Percentiles rank a stretch among this genome's conserved stretches.
Conservation (phyloP, 352 stramenopile species). For the Phytophthora cactorum region DNA sequence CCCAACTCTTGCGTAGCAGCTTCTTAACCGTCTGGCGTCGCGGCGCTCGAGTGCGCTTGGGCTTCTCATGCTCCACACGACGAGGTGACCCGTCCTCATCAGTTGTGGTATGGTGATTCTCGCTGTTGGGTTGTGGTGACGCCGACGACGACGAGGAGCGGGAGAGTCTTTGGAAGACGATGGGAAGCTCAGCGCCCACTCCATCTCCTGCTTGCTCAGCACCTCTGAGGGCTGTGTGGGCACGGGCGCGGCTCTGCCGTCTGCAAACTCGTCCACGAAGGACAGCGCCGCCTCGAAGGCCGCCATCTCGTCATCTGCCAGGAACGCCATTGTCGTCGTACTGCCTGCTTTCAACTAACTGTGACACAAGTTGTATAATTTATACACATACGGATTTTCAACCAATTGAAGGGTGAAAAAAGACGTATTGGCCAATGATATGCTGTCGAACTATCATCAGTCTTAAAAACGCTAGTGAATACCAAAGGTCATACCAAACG, state of each 20-base stretch:
- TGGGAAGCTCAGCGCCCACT: slow-evolving; percentile 27
- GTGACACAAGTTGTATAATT: no score
- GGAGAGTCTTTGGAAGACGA: slow-evolving; percentile 9
- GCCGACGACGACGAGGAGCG: slow-evolving; percentile 17
- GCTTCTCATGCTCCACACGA: slow-evolving; percentile 15
- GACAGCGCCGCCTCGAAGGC: slow-evolving; percentile 39
- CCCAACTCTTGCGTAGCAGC: slow-evolving; percentile 40
- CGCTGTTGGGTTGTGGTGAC: slow-evolving; percentile 26
- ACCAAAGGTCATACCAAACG: no score
- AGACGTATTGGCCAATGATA: no score
- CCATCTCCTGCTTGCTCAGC: slow-evolving; percentile 36
- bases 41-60: slow-evolving; percentile 25
- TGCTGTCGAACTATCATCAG: no score
- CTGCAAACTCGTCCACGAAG: slow-evolving; percentile 42
- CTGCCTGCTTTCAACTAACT: not conserved
- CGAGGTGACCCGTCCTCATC: slow-evolving; percentile 34
- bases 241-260: not conserved
- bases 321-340: slow-evolving; percentile 26
- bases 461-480: no score
- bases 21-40: slow-evolving; percentile 38
- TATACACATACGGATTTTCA: no score
- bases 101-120: slow-evolving; percentile 33
- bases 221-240: slow-evolving; percentile 4
- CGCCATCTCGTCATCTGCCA: slow-evolving; percentile 43
- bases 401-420: no score